Conservation (phyloP, 148 eudicot species). For the Bassia scoparia region DNA sequence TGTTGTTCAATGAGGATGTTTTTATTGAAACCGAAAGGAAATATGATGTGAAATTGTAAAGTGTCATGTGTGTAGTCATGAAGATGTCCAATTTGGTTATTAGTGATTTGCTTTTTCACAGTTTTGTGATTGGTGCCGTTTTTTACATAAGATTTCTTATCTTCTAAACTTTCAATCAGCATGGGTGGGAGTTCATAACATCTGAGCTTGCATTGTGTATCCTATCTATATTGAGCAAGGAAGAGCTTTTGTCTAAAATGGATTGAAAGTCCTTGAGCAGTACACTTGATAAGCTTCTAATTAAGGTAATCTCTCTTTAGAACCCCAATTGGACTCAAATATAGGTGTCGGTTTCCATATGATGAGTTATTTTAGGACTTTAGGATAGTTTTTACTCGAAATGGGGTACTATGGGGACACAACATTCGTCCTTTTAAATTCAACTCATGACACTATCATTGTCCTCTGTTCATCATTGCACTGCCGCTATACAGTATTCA, state of each 20-base stretch:
- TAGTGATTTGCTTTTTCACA: constrained; percentile 58
- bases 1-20: not conserved
- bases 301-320: constrained; percentile 55
- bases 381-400: not conserved
- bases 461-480: too few relatives aligned
- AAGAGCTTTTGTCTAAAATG: constrained; percentile 77
- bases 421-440: not conserved
- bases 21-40: not conserved
- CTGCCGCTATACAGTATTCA: too few relatives aligned
- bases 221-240: constrained; percentile 79
- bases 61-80: too few relatives aligned
- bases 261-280: constrained; percentile 44
- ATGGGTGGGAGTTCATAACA: constrained; percentile 93
- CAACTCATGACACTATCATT: too few relatives aligned
- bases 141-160: constrained; percentile 99
- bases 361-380: not conserved
- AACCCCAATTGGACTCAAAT: not conserved
- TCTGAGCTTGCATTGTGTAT: constrained; percentile 88
- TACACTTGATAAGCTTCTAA: constrained; percentile 68
- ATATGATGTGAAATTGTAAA: constrained; percentile 9
- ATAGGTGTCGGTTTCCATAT: not conserved
- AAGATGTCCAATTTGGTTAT: constrained; percentile 15
- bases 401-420: not conserved
- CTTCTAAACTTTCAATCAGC: constrained; percentile 99
- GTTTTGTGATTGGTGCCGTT: constrained; percentile 83